A percentile compares a stretch with the other conserved stretches of the same genome.
Evolutionary conservation across 768 basidiomycete species (phyloP).

Genomic region (Pisolithus microcarpus): DNA sequence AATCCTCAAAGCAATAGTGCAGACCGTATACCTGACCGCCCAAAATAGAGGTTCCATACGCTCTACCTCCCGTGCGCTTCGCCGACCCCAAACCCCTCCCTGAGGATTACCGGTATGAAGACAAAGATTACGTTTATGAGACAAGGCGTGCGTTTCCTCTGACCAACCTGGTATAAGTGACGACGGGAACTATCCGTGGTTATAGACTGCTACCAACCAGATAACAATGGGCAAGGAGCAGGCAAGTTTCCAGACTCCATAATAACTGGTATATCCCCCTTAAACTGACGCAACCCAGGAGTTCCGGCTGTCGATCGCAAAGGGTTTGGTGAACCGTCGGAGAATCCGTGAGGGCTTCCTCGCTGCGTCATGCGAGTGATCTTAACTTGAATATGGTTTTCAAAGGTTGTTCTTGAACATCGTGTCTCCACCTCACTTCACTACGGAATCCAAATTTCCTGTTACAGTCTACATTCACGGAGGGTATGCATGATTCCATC

Average conservation of each 20-base stretch:
- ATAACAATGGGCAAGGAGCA: conserved; percentile 56
- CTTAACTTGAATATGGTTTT: background rate
- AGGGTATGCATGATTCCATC: conserved; percentile 37
- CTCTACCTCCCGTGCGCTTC: conserved; percentile 57
- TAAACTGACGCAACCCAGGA: conserved; percentile 25
- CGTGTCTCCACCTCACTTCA: conserved; percentile 42
- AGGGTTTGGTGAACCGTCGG: conserved; percentile 59
- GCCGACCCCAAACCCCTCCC: conserved; percentile 56
- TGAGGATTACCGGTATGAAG: conserved; percentile 44
- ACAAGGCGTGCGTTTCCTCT: conserved; percentile 39
- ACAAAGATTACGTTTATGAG: conserved; percentile 56
- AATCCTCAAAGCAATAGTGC: too few relatives aligned
- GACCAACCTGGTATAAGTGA: background rate
- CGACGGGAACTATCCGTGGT: background rate
- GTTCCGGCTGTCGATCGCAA: conserved; percentile 50
- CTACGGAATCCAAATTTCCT: conserved; percentile 41
- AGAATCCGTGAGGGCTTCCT: conserved; percentile 47
- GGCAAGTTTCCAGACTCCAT: conserved; percentile 25
- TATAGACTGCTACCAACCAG: conserved; percentile 55
- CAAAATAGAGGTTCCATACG: conserved; percentile 62
- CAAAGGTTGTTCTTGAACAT: conserved; percentile 60
- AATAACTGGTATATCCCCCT: background rate
- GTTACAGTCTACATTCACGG: conserved; percentile 76
- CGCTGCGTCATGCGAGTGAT: background rate
- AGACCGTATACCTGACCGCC: too few relatives aligned